Conservation (phyloP, 2,329 filamentous ascomycete species). For the Clonostachys rhizophaga region DNA sequence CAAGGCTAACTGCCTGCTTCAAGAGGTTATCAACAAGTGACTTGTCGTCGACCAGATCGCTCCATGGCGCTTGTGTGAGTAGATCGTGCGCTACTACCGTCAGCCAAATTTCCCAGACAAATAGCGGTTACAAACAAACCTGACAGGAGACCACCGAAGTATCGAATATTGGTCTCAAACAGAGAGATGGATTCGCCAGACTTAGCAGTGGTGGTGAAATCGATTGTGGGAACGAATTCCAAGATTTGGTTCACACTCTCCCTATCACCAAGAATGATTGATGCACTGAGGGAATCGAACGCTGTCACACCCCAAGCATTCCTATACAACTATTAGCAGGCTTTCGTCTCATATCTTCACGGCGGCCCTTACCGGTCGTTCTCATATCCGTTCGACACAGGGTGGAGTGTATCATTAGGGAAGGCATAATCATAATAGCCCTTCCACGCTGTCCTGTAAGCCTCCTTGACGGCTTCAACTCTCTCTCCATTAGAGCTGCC, state of each 20-base stretch:
- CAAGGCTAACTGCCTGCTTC: conserved; percentile 62
- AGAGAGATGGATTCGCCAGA: conserved; percentile 57
- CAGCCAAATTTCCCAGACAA: too few species aligned
- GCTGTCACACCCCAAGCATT: conserved; percentile 84
- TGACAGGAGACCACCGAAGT: conserved; percentile 75
- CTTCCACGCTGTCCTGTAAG: not conserved
- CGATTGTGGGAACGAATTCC: conserved; percentile 62
- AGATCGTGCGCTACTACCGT: conserved; percentile 57
- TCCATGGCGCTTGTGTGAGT: conserved; percentile 57
- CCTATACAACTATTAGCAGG: conserved; percentile 30
- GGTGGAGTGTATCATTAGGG: not conserved
- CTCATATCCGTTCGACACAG: not conserved
- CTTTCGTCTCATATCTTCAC: not conserved
- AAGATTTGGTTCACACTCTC: conserved; percentile 68
- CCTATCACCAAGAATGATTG: conserved; percentile 68
- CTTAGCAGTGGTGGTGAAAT: conserved; percentile 57
- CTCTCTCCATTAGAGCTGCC: not conserved
- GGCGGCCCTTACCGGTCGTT: not conserved
- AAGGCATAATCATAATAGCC: not conserved
- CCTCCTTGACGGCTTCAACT: not conserved
- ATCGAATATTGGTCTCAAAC: conserved; percentile 89
- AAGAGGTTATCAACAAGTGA: conserved; percentile 55
- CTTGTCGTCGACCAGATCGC: conserved; percentile 35
- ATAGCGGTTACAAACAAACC: conserved; percentile 31
- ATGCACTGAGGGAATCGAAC: conserved; percentile 76